Evolutionary conservation across 139 green algal species (phyloP).

Genomic region (Picochlorum sp.): DNA sequence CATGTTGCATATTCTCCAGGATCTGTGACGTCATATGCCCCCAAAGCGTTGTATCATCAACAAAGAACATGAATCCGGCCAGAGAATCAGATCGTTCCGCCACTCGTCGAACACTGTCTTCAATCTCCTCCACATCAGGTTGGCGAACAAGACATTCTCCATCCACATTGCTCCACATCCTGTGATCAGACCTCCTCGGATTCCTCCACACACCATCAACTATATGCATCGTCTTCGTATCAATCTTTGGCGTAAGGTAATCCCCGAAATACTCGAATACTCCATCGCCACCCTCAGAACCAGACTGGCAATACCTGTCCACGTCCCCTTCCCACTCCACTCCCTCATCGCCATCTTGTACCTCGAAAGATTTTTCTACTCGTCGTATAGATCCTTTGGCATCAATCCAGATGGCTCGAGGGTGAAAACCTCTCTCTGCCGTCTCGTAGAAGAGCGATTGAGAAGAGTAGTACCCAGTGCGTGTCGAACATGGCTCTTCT

Average conservation of each 20-base stretch:
- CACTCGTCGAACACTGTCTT: constrained; percentile 37
- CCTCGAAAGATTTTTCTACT: no score
- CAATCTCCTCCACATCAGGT: constrained; percentile 29
- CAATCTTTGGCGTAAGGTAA: constrained; percentile 54
- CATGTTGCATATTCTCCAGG: constrained; percentile 40
- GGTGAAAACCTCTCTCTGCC: no score
- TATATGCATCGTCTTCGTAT: constrained; percentile 31
- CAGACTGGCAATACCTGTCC: no score
- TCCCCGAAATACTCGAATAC: constrained; percentile 53
- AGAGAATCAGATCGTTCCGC: constrained; percentile 53
- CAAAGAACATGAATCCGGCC: constrained; percentile 51
- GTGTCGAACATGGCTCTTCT: no score
- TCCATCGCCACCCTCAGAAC: no score
- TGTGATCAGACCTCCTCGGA: not conserved
- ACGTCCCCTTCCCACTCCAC: no score
- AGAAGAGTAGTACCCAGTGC: no score
- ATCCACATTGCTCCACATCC: constrained; percentile 26
- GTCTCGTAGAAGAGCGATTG: no score
- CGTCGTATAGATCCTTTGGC: no score
- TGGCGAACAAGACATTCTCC: constrained; percentile 16
- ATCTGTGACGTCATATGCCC: constrained; percentile 29
- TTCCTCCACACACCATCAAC: constrained; percentile 44
- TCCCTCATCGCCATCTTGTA: no score
- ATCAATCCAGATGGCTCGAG: no score
- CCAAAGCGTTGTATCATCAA: constrained; percentile 51